Evolutionary conservation across 2,329 filamentous ascomycete species (phyloP).

Genomic region (Pseudogymnoascus sp.): DNA sequence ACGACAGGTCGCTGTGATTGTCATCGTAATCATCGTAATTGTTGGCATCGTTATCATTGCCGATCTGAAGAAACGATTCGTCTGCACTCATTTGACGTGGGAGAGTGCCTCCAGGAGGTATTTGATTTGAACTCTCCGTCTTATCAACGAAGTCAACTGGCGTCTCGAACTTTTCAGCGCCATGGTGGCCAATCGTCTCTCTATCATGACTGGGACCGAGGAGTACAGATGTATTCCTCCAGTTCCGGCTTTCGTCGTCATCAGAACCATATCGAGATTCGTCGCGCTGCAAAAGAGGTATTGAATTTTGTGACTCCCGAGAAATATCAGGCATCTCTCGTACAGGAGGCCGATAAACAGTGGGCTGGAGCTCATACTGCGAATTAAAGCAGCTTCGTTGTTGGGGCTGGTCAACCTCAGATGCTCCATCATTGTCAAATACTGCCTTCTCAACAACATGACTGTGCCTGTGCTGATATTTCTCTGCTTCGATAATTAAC

Average conservation of each 20-base stretch:
- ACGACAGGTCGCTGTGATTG: conserved; percentile 47
- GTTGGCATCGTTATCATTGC: conserved; percentile 14
- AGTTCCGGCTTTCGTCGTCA: conserved; percentile 35
- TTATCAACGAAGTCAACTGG: conserved; percentile 48
- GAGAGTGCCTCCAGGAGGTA: conserved; percentile 16
- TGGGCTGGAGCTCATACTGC: conserved; percentile 21
- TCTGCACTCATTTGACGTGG: conserved; percentile 22
- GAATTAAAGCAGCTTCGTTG: neutral
- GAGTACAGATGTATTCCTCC: conserved; percentile 48
- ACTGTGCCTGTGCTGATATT: conserved; percentile 37
- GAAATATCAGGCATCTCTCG: conserved; percentile 52
- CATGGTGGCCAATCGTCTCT: conserved; percentile 19
- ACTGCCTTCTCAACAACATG: conserved; percentile 36
- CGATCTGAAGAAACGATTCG: conserved; percentile 27
- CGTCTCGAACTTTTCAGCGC: conserved; percentile 28
- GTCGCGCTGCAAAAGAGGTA: conserved; percentile 66
- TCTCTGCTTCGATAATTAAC: conserved; percentile 29
- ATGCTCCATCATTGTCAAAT: conserved; percentile 25
- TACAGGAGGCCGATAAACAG: conserved; percentile 22
- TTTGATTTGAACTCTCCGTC: conserved; percentile 38
- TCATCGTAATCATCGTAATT: conserved; percentile 24
- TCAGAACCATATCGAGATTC: conserved; percentile 42
- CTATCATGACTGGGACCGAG: conserved; percentile 38
- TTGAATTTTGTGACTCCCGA: conserved; percentile 65
- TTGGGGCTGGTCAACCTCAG: conserved; percentile 17